A percentile compares a stretch with the other conserved stretches of the same genome.
phyloP scores from a whole-genome alignment of 169 alveolate genomes.

The Cryptosporidium tyzzeri region DNA sequence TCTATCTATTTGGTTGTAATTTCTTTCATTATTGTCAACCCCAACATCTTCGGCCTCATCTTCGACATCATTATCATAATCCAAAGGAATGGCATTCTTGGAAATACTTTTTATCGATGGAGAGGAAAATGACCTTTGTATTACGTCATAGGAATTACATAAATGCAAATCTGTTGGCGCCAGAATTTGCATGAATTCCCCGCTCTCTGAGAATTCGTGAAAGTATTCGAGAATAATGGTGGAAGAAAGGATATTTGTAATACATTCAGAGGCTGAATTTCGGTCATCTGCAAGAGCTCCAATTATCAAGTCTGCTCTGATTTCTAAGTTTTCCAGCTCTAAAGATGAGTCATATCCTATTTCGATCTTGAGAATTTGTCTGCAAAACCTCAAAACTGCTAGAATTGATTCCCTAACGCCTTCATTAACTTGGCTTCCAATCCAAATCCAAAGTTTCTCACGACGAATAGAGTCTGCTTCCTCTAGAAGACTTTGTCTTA shows the following conservation, averaged over 20 bases:
- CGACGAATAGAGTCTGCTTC: neutral
- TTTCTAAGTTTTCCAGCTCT: slow-evolving; percentile 41
- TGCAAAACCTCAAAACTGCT: slow-evolving; percentile 37
- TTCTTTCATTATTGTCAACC: neutral
- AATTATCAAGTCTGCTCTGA: slow-evolving; percentile 37
- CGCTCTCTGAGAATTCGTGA: slow-evolving; percentile 46
- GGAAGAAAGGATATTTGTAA: slow-evolving; percentile 34
- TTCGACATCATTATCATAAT: neutral
- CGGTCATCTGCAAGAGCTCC: slow-evolving; percentile 16
- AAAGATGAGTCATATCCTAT: slow-evolving; percentile 11
- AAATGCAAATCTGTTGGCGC: neutral
- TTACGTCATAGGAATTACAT: neutral
- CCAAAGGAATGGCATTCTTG: neutral
- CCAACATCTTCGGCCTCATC: neutral
- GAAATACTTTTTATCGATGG: slow-evolving; percentile 47
- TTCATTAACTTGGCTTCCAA: slow-evolving; percentile 40
- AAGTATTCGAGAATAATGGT: slow-evolving; percentile 31
- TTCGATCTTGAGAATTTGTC: slow-evolving; percentile 53
- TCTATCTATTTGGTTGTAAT: neutral
- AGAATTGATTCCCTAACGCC: slow-evolving; percentile 17
- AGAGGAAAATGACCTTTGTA: slow-evolving; percentile 51
- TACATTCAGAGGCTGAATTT: neutral
- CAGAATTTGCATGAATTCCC: slow-evolving; percentile 37
- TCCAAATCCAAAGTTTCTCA: slow-evolving; percentile 69
- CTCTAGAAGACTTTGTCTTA: slow-evolving; percentile 51